Base-by-base conservation (phyloP, 2,329 filamentous ascomycete genomes). In the Coleophoma crateriformis region DNA sequence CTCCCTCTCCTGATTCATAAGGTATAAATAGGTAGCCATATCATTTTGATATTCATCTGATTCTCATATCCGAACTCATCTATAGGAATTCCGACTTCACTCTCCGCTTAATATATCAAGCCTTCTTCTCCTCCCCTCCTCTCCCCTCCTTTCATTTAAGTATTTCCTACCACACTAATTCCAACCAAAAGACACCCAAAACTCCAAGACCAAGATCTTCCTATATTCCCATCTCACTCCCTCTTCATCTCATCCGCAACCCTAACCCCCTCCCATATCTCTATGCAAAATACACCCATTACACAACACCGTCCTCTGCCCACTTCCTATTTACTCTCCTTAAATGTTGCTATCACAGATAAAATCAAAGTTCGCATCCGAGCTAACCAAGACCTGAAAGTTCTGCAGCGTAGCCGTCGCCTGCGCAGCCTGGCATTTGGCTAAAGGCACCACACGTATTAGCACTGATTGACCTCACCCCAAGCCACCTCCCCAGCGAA, bases 311-410 rank as follows among this genome's bases (percentile, higher is more conserved):
- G 4, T 33, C 41, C 20, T 27, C 41, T 27, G 7, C 41, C 19
- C 12, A 5, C 4, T 20, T n/a, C n/a, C 41, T 7, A 7, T 10
- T 2, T 7, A 27, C 19, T 27, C 20, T 13, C 14, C 41, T 44
- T 7, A 44, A 13, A 44, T 22, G 22, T 33, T 32, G 10, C 17
- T 22, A 52, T 58, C 56, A 49, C 56, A 58, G 33, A 58, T 50
- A 43, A 48, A 58, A 27, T 52, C 50, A 47, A 57, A 58, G 12
- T 57, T 40, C 12, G 50, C 56, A 50, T 58, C 50, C 12, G 35
- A 39, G 42, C 54, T 55, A 20, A 50, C 46, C 44, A 52, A 15
- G 17, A 49, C 51, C 43, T 40, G 37, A 14, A 51, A 49, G 12
- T n/a, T 32, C 5, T 48, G 50, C n/a, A 33, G 33, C 22, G 50